Evolutionary conservation across 2,329 filamentous ascomycete genomes (phyloP).

Genomic region (Sporothrix pallida): DNA sequence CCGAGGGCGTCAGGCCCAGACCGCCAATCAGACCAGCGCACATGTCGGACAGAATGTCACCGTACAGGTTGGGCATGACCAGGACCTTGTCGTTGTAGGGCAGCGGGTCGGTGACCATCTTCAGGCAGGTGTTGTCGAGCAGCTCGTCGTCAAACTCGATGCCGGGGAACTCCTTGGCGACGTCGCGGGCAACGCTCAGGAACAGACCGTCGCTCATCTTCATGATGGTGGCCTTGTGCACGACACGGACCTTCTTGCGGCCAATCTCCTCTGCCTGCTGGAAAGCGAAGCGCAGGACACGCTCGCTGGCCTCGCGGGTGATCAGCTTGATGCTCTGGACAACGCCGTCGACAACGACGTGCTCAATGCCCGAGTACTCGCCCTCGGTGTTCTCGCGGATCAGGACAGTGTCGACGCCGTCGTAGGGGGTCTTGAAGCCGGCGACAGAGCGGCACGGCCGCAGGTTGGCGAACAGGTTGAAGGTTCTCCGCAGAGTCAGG

Average conservation of each 20-base stretch:
- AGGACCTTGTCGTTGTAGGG: slow-evolving; percentile 99
- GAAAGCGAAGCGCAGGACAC: slow-evolving; percentile 96
- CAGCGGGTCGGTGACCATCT: slow-evolving; percentile 94
- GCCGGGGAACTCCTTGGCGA: slow-evolving; percentile 92
- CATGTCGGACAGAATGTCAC: no score
- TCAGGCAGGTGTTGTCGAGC: slow-evolving; percentile 98
- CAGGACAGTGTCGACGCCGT: slow-evolving; percentile 93
- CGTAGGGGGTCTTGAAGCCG: slow-evolving; percentile 98
- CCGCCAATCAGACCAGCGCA: slow-evolving; percentile 95
- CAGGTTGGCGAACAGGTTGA: slow-evolving; percentile 99
- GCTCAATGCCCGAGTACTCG: slow-evolving; percentile 99
- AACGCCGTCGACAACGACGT: slow-evolving; percentile 95
- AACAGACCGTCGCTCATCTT: slow-evolving; percentile 99
- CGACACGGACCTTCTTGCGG: slow-evolving; percentile 94
- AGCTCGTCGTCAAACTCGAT: slow-evolving; percentile 98
- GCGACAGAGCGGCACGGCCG: slow-evolving; percentile 96
- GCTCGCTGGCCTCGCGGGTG: slow-evolving; percentile 90
- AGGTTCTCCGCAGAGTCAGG: slow-evolving; percentile 96
- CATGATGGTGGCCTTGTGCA: slow-evolving; percentile 99
- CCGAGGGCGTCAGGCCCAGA: slow-evolving; percentile 93
- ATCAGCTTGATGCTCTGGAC: slow-evolving; percentile 99
- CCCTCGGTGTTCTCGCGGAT: slow-evolving; percentile 99
- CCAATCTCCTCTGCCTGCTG: slow-evolving; percentile 94
- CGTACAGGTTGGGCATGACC: slow-evolving; percentile 69
- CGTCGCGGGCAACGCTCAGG: slow-evolving; percentile 81